Evolutionary conservation across 2,329 filamentous ascomycete species (phyloP), one percentile per base, ranked within the genome.

Genomic region (Ophiosphaerella herpotricha): DNA sequence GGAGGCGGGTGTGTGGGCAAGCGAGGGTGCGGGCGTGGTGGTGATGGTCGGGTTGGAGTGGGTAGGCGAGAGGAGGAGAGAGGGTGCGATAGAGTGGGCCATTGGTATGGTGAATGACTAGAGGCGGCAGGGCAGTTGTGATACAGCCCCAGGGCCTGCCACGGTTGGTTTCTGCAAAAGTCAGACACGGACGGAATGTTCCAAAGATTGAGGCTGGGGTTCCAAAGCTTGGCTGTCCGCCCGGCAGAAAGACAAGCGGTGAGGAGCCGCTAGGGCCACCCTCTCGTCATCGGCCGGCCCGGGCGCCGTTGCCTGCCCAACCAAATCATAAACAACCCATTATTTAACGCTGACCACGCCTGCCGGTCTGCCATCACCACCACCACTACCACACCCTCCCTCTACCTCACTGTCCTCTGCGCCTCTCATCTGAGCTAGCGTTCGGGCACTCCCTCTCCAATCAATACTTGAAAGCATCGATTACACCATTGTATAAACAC

Each of bases 1-100:
- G 33, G 75, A 74, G 9, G 80, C 80, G 41, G 79, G 79, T 42
- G 76, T 68, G 51, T 53, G 55, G 77, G 76, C 66, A 52, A 57
- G 54, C 78, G 82, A 39, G 69, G 78, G 67, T 60, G 71, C 73
- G 61, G 63, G 72, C 53, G 73, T 70, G 33, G 68, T 57, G 48
- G 63, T 46, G 39, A 56, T 37, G 55, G 72, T 68, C 48, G 68
- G 54, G 50, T 52, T 50, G 48, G 58, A 47, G 33, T 54, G 54
- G 54, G 38, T 55, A 38, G 63, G 37, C 23, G 55, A 45, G 50
- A 63, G 50, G 50, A 61, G 46, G 57, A 59, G 41, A 41, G 61
- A 50, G 37, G 62, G 54, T 43, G 60, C 42, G 40, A 58, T 46
- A 37, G 59, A 39, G 36, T 66, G 64, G 46, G 68, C 68, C 70